A percentile compares a stretch with the other conserved stretches of the same genome.
These are phyloP conservation scores for Phanerodontia chrysosporium DNA, from an alignment of 768 basidiomycete genomes.

Conservation along the genomic window DNA sequence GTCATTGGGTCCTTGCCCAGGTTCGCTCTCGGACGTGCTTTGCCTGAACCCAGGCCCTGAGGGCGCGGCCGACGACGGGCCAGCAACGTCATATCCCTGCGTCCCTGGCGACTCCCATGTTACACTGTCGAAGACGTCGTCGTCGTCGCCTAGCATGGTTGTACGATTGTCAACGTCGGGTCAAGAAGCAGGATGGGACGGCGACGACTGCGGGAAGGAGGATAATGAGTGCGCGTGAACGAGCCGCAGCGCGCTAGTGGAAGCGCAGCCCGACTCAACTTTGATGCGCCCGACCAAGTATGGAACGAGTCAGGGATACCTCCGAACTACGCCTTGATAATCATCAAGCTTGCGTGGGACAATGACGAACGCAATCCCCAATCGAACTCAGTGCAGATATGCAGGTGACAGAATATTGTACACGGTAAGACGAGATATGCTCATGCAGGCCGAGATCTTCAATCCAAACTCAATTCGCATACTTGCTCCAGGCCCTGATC, in stretches of 20 bases:
- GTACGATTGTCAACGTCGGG: neutral
- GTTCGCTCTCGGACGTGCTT: slow-evolving; percentile 66
- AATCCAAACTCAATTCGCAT: neutral
- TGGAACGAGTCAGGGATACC: neutral
- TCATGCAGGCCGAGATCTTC: neutral
- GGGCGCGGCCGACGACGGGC: slow-evolving; percentile 31
- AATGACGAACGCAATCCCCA: no score
- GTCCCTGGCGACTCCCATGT: slow-evolving; percentile 81
- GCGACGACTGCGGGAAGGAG: neutral
- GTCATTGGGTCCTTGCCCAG: slow-evolving; percentile 63
- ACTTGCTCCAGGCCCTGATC: slow-evolving; percentile 10
- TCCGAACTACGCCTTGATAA: neutral
- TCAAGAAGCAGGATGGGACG: neutral
- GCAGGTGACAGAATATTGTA: no score
- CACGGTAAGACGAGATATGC: no score
- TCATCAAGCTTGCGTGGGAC: no score
- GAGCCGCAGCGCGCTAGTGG: neutral
- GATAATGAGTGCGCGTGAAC: neutral
- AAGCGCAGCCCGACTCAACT: neutral
- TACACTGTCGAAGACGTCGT: slow-evolving; percentile 88
- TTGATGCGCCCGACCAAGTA: neutral
- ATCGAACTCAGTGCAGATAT: no score
- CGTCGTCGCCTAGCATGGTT: slow-evolving; percentile 76
- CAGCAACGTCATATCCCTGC: slow-evolving; percentile 38
- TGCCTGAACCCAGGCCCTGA: slow-evolving; percentile 78